Percentiles rank a stretch among this genome's conserved stretches.
phyloP scores from a whole-genome alignment of 768 basidiomycete genomes.

The Rhodotorula kratochvilovae region DNA sequence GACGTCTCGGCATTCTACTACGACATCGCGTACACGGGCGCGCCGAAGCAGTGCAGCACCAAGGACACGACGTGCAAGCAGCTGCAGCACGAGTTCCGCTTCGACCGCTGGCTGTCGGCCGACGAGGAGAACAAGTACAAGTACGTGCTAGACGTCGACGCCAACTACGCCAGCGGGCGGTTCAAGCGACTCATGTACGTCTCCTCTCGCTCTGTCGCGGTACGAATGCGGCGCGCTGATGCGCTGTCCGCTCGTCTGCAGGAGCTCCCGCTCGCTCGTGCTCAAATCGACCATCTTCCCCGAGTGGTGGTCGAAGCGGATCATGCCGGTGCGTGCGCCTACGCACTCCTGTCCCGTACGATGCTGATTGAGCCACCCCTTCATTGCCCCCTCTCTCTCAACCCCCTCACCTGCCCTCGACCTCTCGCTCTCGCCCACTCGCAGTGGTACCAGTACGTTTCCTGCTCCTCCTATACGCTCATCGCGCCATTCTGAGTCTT shows the following conservation, averaged over 20 bases:
- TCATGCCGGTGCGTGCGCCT: constrained; percentile 36
- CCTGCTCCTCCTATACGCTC: not conserved
- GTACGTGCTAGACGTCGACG: constrained; percentile 43
- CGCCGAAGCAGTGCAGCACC: constrained; percentile 36
- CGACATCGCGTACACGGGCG: constrained; percentile 40
- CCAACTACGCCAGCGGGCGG: constrained; percentile 30
- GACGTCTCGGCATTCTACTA: constrained; percentile 32
- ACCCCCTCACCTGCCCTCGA: not conserved
- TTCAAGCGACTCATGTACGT: constrained; percentile 31
- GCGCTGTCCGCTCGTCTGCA: not conserved
- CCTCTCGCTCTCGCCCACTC: too few species aligned
- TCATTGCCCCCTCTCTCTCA: too few species aligned
- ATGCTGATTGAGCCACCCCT: not conserved
- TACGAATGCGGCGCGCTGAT: too few species aligned
- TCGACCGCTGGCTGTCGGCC: not conserved
- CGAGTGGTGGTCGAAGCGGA: constrained; percentile 39
- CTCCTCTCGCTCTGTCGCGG: not conserved
- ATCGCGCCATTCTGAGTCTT: too few species aligned
- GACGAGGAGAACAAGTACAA: constrained; percentile 42
- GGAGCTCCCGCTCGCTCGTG: constrained; percentile 26
- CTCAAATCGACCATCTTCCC: constrained; percentile 42
- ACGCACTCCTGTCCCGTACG: too few species aligned
- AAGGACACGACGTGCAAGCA: constrained; percentile 38
- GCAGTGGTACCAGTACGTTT: constrained; percentile 29
- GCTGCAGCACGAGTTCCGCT: constrained; percentile 27